phyloP scores from a whole-genome alignment of 164 flowering plant genomes.

The Vitis vinifera region ASM3070453v1 NC_081821.1:2647001-2647500 shows the following conservation, averaged over 20 bases:
- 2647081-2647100: conserved; percentile 38
- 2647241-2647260: conserved; percentile 33
- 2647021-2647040: conserved; percentile 42
- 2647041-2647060: conserved; percentile 39
- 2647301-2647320: conserved; percentile 28
- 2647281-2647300: conserved; percentile 36
- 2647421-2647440: not conserved
- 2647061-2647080: conserved; percentile 34
- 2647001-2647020: conserved; percentile 35
- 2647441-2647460: not conserved
- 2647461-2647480: not conserved
- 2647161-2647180: conserved; percentile 48
- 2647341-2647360: conserved; percentile 32
- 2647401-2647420: not conserved
- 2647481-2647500: not conserved
- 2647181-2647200: conserved; percentile 42
- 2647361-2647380: conserved; percentile 34
- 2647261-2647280: conserved; percentile 34
- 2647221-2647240: conserved; percentile 37
- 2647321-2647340: conserved; percentile 31
- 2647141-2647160: conserved; percentile 42
- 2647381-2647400: conserved; percentile 37
- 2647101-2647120: conserved; percentile 39
- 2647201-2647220: conserved; percentile 28
- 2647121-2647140: conserved; percentile 39